Base-by-base conservation (phyloP, 257 asterid species). In the Rehmannia glutinosa region DNA sequence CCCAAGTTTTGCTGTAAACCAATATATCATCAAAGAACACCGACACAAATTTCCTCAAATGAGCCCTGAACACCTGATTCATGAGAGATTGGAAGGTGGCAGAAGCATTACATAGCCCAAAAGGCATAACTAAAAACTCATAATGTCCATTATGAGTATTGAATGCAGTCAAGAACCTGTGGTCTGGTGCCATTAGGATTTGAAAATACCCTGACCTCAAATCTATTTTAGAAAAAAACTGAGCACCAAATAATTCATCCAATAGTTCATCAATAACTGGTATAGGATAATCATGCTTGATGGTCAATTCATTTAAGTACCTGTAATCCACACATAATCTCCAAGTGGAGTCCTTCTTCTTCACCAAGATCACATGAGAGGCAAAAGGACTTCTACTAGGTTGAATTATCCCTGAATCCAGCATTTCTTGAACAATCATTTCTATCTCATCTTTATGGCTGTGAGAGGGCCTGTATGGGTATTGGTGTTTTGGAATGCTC, bases 21-120 rank as follows among this genome's bases (percentile, higher is more conserved):
- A 62, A 25, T 0, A 66, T 50, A 6, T 66, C 62, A 36, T 66
- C 71, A 47, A 66, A 50, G 8, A 66, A 52, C 0, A 50, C 71
- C 4, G 51, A 11, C 0, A 66, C 62, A 33, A 36, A 50, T 3
- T 52, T 66, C 27, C 53, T 6, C 0, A 66, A 0, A 6, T 38
- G 3, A 7, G 10, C 19, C 1, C 3, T 4, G 13, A 43, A 43
- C 2, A 43, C 20, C 1, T 9, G 20, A 5, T 64, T 64, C 70
- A 64, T 64, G 3, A 49, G 6, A 0, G 46, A 30, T 8, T 64
- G 35, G 3, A 63, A 63, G 1, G 58, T 8, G 10, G 43, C 43
- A 38, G 5, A 9, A 6, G 2, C 43, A 38, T 20, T 19, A 21
- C 25, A 20, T 7, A 50, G 1, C 7, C 57, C 30, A 50, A 50